Evolutionary conservation across 768 basidiomycete species (phyloP).

Genomic region (Termitomyces sp.): DNA sequence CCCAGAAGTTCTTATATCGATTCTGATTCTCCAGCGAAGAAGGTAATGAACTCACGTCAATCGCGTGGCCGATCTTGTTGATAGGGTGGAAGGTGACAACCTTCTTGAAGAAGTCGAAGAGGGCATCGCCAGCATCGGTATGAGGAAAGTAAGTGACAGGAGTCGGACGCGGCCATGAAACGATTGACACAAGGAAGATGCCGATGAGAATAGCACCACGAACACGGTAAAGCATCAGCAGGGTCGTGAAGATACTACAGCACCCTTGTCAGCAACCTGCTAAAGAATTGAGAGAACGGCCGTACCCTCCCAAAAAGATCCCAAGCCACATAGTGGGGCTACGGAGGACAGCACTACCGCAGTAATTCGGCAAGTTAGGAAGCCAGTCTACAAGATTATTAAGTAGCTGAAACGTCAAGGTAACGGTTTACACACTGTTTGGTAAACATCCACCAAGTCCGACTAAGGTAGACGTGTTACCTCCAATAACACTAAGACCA

Average conservation of each 20-base stretch:
- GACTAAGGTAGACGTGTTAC: conserved; percentile 63
- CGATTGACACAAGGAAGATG: conserved; percentile 77
- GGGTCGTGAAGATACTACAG: conserved; percentile 61
- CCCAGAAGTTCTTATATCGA: background rate
- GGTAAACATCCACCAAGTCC: conserved; percentile 71
- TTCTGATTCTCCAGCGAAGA: background rate
- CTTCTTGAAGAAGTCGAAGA: conserved; percentile 83
- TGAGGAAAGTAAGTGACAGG: conserved; percentile 80
- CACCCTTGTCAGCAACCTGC: background rate
- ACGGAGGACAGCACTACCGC: conserved; percentile 56
- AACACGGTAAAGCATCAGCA: conserved; percentile 81
- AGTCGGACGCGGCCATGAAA: conserved; percentile 85
- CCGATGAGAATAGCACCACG: conserved; percentile 80
- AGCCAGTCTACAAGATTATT: conserved; percentile 33
- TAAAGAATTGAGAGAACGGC: background rate
- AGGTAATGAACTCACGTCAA: conserved; percentile 44
- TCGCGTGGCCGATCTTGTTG: conserved; percentile 53
- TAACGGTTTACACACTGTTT: conserved; percentile 27
- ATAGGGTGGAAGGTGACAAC: conserved; percentile 73
- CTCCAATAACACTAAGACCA: conserved; percentile 74
- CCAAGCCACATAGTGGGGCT: conserved; percentile 87
- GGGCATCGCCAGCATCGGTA: conserved; percentile 55
- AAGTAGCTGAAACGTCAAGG: background rate
- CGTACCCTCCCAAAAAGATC: conserved; percentile 76
- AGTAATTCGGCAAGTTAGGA: conserved; percentile 49